phyloP scores from a whole-genome alignment of 495 filamentous ascomycete genomes.

The Lentithecium fluviatile region DNA sequence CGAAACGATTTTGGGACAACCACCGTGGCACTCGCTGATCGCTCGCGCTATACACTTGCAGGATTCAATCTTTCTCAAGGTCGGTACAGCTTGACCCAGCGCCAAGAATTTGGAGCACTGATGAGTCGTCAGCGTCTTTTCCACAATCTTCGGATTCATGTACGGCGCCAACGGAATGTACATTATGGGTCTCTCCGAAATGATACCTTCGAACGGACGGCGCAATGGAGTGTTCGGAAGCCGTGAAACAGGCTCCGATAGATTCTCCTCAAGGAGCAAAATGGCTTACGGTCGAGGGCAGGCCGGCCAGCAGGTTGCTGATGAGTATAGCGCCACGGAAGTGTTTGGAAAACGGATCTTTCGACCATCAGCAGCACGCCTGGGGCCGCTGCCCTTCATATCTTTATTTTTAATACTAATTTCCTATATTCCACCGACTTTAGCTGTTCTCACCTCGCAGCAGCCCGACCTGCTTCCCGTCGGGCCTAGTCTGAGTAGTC shows the following conservation, averaged over 20 bases:
- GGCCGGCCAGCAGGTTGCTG: background rate
- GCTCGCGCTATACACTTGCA: background rate
- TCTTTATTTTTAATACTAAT: conserved; percentile 35
- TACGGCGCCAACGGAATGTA: conserved; percentile 1
- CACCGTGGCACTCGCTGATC: conserved; percentile 33
- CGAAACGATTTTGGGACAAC: conserved; percentile 54
- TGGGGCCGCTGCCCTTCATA: conserved; percentile 15
- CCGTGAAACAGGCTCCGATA: background rate
- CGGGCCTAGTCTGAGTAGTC: conserved; percentile 16
- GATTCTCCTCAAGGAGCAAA: background rate
- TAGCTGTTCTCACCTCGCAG: conserved; percentile 15
- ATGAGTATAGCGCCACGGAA: background rate
- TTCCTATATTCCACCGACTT: conserved; percentile 12
- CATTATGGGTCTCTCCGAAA: background rate
- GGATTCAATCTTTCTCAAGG: conserved; percentile 2
- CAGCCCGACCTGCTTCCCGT: conserved; percentile 4
- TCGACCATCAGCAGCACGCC: conserved; percentile 4
- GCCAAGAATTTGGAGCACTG: background rate
- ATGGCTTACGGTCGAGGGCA: background rate
- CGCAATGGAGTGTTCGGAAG: conserved; percentile 6
- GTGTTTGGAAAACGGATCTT: background rate
- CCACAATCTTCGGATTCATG: background rate
- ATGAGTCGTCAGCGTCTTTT: conserved; percentile 9
- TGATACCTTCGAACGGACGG: conserved; percentile 12
- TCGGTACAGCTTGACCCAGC: background rate